Percentiles rank a stretch among this genome's conserved stretches.
Evolutionary conservation across 1,139 yeast genomes (phyloP).

Genomic region (Scheffersomyces illinoinensis): DNA sequence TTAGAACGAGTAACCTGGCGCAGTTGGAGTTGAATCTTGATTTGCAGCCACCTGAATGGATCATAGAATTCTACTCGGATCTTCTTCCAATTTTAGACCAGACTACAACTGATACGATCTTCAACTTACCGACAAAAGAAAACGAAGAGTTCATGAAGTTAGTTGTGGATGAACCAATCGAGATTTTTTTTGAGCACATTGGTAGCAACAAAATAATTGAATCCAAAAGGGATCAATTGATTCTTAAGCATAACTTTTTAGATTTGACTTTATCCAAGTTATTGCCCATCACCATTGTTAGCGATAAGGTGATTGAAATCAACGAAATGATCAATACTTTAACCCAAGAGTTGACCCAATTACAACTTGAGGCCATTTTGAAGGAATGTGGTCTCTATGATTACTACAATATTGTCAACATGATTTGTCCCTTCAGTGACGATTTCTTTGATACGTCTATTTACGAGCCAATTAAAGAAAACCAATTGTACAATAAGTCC

Average conservation of each 20-base stretch:
- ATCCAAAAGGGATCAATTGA: conserved; percentile 33
- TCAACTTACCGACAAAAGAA: conserved; percentile 35
- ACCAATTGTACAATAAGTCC: conserved; percentile 53
- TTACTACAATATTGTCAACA: conserved; percentile 61
- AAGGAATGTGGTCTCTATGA: conserved; percentile 53
- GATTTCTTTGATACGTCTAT: conserved; percentile 55
- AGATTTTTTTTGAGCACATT: conserved; percentile 40
- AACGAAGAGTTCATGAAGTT: conserved; percentile 33
- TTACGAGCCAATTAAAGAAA: conserved; percentile 65
- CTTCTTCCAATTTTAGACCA: conserved; percentile 53
- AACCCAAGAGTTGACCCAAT: conserved; percentile 36
- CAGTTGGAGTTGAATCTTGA: conserved; percentile 46
- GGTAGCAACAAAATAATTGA: conserved; percentile 23
- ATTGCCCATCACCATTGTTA: conserved; percentile 44
- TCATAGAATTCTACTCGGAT: conserved; percentile 55
- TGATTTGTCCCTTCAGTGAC: conserved; percentile 67
- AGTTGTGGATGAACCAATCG: conserved; percentile 52
- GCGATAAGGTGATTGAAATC: conserved; percentile 41
- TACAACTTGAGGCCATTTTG: conserved; percentile 47
- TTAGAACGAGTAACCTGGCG: conserved; percentile 41
- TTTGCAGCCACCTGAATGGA: conserved; percentile 74
- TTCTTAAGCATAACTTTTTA: conserved; percentile 57
- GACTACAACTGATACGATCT: conserved; percentile 34
- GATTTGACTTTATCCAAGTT: conserved; percentile 60
- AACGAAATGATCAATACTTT: conserved; percentile 32